Conservation (phyloP, 164 flowering plant genomes). For the Piper longum region DNA sequence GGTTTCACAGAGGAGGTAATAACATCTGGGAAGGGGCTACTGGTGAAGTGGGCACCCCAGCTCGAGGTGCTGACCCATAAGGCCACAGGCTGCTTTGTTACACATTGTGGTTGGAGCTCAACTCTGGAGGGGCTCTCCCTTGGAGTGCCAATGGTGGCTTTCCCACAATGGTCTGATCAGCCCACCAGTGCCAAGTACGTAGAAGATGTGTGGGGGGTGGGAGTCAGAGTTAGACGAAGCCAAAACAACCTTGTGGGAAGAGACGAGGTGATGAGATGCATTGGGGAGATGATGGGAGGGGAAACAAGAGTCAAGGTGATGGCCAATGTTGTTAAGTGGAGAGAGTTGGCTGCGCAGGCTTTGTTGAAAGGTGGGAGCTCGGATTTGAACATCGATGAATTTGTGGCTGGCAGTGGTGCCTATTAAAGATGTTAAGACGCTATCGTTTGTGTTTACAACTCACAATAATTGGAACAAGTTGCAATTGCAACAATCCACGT, state of each 20-base stretch:
- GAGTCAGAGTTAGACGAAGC: not conserved
- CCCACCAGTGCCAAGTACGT: too few species aligned
- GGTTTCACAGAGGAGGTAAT: not conserved
- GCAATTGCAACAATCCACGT: too few species aligned
- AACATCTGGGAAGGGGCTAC: constrained; percentile 1
- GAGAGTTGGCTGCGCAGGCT: constrained; percentile 12
- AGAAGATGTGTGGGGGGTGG: constrained; percentile 4
- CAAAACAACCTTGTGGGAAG: constrained; percentile 14
- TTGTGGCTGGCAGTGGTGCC: constrained; percentile 4
- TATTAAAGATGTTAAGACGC: too few species aligned
- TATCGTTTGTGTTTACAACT: too few species aligned
- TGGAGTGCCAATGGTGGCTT: too few species aligned
- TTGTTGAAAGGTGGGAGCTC: constrained; percentile 17
- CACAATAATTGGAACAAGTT: too few species aligned
- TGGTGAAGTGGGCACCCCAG: constrained; percentile 4
- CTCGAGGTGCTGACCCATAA: constrained; percentile 1
- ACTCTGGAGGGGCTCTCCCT: constrained; percentile 1
- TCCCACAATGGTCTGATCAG: too few species aligned
- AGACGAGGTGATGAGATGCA: constrained; percentile 20
- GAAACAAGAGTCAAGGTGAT: constrained; percentile 12
- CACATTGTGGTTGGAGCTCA: constrained; percentile 5
- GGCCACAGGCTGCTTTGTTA: not conserved
- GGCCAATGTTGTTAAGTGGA: constrained; percentile 16
- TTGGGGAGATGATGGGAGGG: constrained; percentile 20
- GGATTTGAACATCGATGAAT: constrained; percentile 11